Percentiles rank a stretch among this genome's conserved stretches.
These are phyloP conservation scores for Larix sibirica DNA, from an alignment of 83 land plant genomes.

Conservation along the genomic window DNA sequence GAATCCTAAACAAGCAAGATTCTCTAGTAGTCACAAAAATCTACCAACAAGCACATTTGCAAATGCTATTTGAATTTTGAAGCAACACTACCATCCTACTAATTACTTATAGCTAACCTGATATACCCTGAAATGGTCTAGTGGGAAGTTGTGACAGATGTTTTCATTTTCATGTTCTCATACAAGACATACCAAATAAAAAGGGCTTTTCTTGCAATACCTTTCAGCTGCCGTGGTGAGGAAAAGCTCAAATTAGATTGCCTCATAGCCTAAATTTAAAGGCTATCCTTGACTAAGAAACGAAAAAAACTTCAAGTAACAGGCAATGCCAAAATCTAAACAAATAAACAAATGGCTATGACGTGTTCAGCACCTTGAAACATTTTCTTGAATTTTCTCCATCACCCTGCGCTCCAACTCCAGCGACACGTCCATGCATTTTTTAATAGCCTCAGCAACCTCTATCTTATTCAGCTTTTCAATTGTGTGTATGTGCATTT, in stretches of 20 bases:
- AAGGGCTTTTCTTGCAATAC: too few species aligned
- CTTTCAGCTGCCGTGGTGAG: too few species aligned
- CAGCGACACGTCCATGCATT: constrained; percentile 1
- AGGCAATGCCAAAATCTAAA: background rate
- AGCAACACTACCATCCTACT: background rate
- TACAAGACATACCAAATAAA: too few species aligned
- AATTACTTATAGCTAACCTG: background rate
- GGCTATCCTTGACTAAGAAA: background rate
- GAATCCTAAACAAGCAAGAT: background rate
- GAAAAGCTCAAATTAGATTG: too few species aligned
- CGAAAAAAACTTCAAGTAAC: background rate
- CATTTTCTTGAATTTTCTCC: background rate
- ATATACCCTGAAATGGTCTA: too few species aligned
- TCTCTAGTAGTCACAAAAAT: background rate
- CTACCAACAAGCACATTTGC: background rate
- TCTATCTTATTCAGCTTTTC: background rate
- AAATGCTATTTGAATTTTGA: background rate
- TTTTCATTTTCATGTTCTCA: too few species aligned
- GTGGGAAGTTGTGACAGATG: too few species aligned
- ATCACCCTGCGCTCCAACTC: background rate
- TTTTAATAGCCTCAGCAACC: background rate
- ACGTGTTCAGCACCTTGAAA: constrained; percentile 1
- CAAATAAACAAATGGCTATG: background rate
- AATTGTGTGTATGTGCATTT: constrained; percentile 4
- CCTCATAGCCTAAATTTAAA: background rate